phyloP scores from a whole-genome alignment of 805 yeast genomes.

The Wickerhamiella nectarea region DNA sequence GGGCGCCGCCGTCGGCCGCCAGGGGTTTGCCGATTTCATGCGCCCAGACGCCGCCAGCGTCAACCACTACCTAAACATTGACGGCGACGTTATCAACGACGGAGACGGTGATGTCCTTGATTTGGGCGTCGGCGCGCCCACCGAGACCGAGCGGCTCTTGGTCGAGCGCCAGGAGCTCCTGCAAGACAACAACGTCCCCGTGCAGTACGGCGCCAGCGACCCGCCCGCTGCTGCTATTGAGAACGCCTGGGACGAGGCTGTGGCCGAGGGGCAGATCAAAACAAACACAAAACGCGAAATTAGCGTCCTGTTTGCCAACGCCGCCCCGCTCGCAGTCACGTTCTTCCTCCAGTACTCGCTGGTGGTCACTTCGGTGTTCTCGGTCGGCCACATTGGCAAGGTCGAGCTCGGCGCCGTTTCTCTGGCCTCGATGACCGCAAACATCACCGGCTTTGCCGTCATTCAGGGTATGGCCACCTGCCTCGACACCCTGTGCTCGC shows the following conservation, averaged over 20 bases:
- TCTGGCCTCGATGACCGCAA: slow-evolving; percentile 70
- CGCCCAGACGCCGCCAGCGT: slow-evolving; percentile 3
- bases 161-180: slow-evolving; percentile 24
- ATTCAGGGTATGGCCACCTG: slow-evolving; percentile 76
- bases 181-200: slow-evolving; percentile 14
- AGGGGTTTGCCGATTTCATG: slow-evolving; percentile 17
- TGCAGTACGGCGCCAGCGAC: not conserved
- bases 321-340: slow-evolving; percentile 50
- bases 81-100: slow-evolving; percentile 12
- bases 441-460: slow-evolving; percentile 59
- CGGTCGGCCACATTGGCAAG: slow-evolving; percentile 76
- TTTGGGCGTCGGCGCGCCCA: slow-evolving; percentile 20
- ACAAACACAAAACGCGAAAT: slow-evolving; percentile 23
- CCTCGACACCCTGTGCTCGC: slow-evolving; percentile 70
- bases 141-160: slow-evolving; percentile 21
- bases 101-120: slow-evolving; percentile 20
- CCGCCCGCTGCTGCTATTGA: slow-evolving; percentile 15
- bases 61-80: slow-evolving; percentile 4
- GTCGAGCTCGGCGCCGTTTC: slow-evolving; percentile 73
- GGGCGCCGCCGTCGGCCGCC: slow-evolving; percentile 22
- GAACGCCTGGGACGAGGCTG: slow-evolving; percentile 24
- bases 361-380: slow-evolving; percentile 61
- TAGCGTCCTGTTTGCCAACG: slow-evolving; percentile 20
- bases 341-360: slow-evolving; percentile 60
- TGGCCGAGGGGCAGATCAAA: slow-evolving; percentile 20